Conservation (phyloP, 192 early-diverging fungal species). For the Backusella psychrophila region DNA sequence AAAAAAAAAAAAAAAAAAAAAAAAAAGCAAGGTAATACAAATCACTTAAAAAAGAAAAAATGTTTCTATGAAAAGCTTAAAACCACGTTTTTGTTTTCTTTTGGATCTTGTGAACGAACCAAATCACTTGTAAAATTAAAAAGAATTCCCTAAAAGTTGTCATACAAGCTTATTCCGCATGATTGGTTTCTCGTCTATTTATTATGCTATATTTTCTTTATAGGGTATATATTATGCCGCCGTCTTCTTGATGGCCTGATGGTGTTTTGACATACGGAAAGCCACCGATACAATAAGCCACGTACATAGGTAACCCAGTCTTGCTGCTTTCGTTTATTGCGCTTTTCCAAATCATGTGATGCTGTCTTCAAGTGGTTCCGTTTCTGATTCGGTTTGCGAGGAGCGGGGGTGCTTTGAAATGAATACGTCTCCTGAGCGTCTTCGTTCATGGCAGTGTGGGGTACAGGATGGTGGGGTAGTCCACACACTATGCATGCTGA, state of each 20-base stretch:
- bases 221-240: background rate
- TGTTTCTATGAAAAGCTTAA: background rate
- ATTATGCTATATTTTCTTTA: background rate
- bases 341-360: background rate
- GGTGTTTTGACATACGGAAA: background rate
- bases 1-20: too few relatives aligned
- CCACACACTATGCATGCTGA: slow-evolving; percentile 10
- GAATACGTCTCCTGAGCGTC: background rate
- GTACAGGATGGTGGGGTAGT: background rate
- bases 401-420: background rate
- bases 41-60: background rate
- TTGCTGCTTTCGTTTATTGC: background rate
- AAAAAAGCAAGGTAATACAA: background rate
- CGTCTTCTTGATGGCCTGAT: background rate
- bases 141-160: background rate
- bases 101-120: background rate
- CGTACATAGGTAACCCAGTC: background rate
- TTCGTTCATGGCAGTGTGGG: background rate
- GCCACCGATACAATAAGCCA: background rate
- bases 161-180: slow-evolving; percentile 1
- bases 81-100: background rate
- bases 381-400: background rate
- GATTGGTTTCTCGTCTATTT: background rate
- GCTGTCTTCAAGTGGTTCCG: background rate
- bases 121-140: background rate